Evolutionary conservation across 2,329 filamentous ascomycete genomes (phyloP), one percentile per base, ranked within the genome.

Genomic region (Cylindrodendrum hubeiense): DNA sequence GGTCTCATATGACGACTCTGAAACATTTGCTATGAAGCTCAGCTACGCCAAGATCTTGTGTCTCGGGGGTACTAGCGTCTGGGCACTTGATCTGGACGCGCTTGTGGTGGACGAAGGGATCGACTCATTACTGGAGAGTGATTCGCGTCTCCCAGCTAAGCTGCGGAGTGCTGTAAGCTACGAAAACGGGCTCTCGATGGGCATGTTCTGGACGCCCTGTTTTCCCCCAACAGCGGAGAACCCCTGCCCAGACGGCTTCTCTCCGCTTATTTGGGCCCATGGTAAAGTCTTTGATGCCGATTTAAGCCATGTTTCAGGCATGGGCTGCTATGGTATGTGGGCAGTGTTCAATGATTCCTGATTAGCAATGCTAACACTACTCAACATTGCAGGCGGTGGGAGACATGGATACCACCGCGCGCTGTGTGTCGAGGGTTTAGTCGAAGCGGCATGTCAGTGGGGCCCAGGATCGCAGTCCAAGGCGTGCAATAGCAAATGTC

Each of bases 1-100:
- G 78, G 63, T 79, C 2, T 54, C 71, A 0, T 79, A 71, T 54
- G 78, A 80, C 46, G 76, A 79, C 50, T 70, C 60, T 15, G 70
- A 77, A 15, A 75, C 76, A 7, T 49, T 49, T 30, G 28, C 5
- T 30, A 30, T 30, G 28, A 30, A 30, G 28, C 28, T 30, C 9
- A 12, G 12, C 3, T 30, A 30, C 28, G 28, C 28, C 8, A 30
- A 30, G 28, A 30, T 8, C 28, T 1, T 8, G 12, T 30, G 28
- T 12, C 8, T 30, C 4, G 28, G 28, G 8, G 43, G 43, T 19
- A 46, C 17, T 21, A 21, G 12, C n/a, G 43, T 46, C n/a, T 46
- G 43, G 43, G 43, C 43, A 7, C 43, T 46, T 21, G 43, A 46
- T 19, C n/a, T 46, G 5, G 43, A 46, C 43, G 12, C 43, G 3